A percentile compares a stretch with the other conserved stretches of the same genome.
Conservation (phyloP, 768 basidiomycete species). For the Lentinula boryana region DNA sequence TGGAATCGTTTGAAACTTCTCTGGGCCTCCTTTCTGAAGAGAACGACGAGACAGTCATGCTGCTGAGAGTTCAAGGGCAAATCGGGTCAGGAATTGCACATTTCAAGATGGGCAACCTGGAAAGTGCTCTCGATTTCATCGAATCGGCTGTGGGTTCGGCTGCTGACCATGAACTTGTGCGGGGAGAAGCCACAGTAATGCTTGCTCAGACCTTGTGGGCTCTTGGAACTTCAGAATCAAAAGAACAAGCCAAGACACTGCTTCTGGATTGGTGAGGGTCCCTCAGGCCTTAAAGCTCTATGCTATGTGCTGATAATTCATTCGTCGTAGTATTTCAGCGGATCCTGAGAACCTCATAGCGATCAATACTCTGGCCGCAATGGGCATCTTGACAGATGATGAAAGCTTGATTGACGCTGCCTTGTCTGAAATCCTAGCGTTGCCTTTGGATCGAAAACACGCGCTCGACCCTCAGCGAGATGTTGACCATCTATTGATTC, state of each 20-base stretch:
- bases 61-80: constrained; percentile 55
- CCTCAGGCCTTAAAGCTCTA: neutral
- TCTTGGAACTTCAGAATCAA: constrained; percentile 66
- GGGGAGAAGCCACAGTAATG: constrained; percentile 69
- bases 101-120: constrained; percentile 58
- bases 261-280: constrained; percentile 73
- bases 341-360: constrained; percentile 78
- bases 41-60: constrained; percentile 23
- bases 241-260: constrained; percentile 70
- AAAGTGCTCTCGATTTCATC: constrained; percentile 58
- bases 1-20: constrained; percentile 67
- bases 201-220: constrained; percentile 87
- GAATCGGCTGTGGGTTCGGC: constrained; percentile 60
- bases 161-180: constrained; percentile 38
- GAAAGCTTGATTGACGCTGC: constrained; percentile 81
- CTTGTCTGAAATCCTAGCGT: constrained; percentile 68
- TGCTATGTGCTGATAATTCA: neutral
- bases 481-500: constrained; percentile 64
- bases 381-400: constrained; percentile 80
- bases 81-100: constrained; percentile 71
- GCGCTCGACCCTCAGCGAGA: constrained; percentile 65
- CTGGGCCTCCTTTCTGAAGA: constrained; percentile 62
- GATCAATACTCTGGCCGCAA: constrained; percentile 81
- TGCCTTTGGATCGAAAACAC: constrained; percentile 61
- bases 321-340: constrained; percentile 52